Base-by-base conservation (phyloP, 2,329 filamentous ascomycete species). In the Gnomoniopsis sp. region DNA sequence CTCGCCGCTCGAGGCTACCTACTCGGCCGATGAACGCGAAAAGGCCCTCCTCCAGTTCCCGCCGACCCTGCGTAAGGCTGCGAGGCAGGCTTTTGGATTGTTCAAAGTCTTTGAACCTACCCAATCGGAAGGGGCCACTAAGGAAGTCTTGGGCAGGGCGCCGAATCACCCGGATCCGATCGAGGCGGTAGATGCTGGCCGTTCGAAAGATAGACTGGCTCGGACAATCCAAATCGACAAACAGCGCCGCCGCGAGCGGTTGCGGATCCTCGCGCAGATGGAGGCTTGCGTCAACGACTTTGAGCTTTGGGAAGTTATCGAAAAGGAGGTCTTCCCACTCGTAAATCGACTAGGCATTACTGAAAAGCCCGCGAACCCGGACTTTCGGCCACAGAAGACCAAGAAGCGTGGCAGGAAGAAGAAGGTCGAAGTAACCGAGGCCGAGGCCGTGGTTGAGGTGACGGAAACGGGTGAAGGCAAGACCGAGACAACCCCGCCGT, bases 291-390 rank as follows among this genome's bases (percentile, higher is more conserved):
- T 74, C 59, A 83, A 83, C 0, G 89, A 93, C 65, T 72, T 79
- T 21, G 82, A 84, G 53, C 75, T 91, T 11, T 92, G 89, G 88
- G 70, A 83, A 7, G 71, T 88, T 3, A 76, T 93, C 68, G 84
- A 90, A 61, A 69, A 75, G 4, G 82, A 91, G 53, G 85, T 92
- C 14, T 89, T 92, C 65, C 76, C 79, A 1, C 72, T 87, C 62
- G 80, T 88, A 0, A 68, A 72, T 3, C 79, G 75, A 59, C 72
- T 91, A 21, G 81, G 85, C 12, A 75, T 89, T 14, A 68, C 75
- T 55, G 69, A 74, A 10, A 19, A 49, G 0, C 34, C 61, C 44
- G 33, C 43, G 21, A 30, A 46, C 22, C 43, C 47, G 3, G 7
- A 23, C n/a, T 30, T 50, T 19, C 33, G 34, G 41, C 55, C 53